Evolutionary conservation across 495 filamentous ascomycete genomes (phyloP).

Genomic region (Aspergillus panamensis): DNA sequence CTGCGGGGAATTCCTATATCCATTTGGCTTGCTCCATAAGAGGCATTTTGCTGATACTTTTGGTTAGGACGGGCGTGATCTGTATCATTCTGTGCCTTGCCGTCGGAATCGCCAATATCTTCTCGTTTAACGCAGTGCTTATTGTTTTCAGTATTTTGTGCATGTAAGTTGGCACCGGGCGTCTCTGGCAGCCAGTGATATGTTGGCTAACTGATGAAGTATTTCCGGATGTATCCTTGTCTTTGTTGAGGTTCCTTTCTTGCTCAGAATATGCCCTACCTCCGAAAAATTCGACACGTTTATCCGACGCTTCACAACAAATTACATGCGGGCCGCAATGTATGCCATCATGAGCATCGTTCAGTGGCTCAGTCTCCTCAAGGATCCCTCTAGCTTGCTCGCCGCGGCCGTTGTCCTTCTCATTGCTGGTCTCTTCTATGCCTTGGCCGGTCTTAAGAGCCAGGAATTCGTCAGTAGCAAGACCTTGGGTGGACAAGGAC

Average conservation of each 20-base stretch:
- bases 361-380: slow-evolving; percentile 73
- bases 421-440: slow-evolving; percentile 77
- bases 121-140: slow-evolving; percentile 58
- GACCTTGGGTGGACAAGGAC: slow-evolving; percentile 89
- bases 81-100: slow-evolving; percentile 95
- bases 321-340: slow-evolving; percentile 94
- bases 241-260: slow-evolving; percentile 95
- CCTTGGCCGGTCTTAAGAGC: slow-evolving; percentile 77
- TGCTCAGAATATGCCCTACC: slow-evolving; percentile 96
- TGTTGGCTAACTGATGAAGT: slow-evolving; percentile 44
- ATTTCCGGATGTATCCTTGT: slow-evolving; percentile 79
- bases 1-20: no score
- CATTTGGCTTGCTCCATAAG: background rate
- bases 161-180: slow-evolving; percentile 59
- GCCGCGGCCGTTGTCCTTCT: slow-evolving; percentile 80
- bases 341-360: slow-evolving; percentile 76
- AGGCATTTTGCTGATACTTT: slow-evolving; percentile 5
- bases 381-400: slow-evolving; percentile 64
- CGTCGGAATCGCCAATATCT: slow-evolving; percentile 88
- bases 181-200: background rate
- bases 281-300: slow-evolving; percentile 83
- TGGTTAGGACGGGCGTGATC: slow-evolving; percentile 81
- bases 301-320: slow-evolving; percentile 88
- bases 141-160: slow-evolving; percentile 81
- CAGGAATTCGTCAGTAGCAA: slow-evolving; percentile 96